Evolutionary conservation across 768 basidiomycete genomes (phyloP).

Genomic region (Suillus variegatus): DNA sequence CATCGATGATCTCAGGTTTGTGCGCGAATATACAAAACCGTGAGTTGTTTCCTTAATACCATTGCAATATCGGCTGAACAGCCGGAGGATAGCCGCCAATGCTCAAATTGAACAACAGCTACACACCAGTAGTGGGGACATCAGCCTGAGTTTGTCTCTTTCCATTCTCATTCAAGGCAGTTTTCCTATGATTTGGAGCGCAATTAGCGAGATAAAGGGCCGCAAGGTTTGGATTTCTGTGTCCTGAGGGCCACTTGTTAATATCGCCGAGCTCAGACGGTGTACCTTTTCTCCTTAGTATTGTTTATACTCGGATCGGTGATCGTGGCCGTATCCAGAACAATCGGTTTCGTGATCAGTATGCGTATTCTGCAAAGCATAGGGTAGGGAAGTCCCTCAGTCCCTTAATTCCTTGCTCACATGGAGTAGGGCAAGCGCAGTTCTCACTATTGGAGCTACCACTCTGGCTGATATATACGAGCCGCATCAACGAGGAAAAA

Average conservation of each 20-base stretch:
- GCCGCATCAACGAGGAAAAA: not conserved
- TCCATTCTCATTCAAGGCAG: constrained; percentile 74
- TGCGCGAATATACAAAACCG: too few relatives aligned
- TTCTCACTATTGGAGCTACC: not conserved
- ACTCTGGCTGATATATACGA: not conserved
- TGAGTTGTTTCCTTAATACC: too few relatives aligned
- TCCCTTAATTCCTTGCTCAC: too few relatives aligned
- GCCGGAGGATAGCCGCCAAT: constrained; percentile 57
- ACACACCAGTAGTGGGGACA: constrained; percentile 58
- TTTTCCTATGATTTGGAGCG: constrained; percentile 37
- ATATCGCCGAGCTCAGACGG: constrained; percentile 27
- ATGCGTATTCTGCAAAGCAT: too few relatives aligned
- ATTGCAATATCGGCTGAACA: too few relatives aligned
- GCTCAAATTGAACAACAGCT: constrained; percentile 34
- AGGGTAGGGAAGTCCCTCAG: too few relatives aligned
- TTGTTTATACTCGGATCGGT: too few relatives aligned
- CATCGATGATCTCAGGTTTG: too few relatives aligned
- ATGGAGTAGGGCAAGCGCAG: too few relatives aligned
- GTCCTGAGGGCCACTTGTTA: not conserved
- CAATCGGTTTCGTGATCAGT: too few relatives aligned
- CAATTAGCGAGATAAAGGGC: constrained; percentile 42
- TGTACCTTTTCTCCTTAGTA: too few relatives aligned
- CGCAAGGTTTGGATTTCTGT: constrained; percentile 51
- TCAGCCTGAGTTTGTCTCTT: constrained; percentile 68
- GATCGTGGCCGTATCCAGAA: too few relatives aligned